Percentiles rank a stretch among this genome's conserved stretches.
Conservation (phyloP, 2,329 filamentous ascomycete species). For the Ambrosiella cleistominuta region DNA sequence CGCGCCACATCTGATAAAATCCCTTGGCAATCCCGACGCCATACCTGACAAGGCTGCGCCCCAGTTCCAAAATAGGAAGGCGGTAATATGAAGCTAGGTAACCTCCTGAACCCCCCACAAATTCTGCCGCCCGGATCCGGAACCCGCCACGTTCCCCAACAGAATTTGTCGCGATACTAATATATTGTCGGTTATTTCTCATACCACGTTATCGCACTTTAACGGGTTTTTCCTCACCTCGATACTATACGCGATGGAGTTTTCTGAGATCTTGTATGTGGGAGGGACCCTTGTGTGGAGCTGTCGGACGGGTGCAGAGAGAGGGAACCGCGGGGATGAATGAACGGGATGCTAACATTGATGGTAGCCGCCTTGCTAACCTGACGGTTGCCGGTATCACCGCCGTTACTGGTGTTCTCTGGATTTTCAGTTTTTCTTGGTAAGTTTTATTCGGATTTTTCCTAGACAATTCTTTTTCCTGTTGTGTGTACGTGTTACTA, state of each 20-base stretch:
- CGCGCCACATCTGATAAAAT: not conserved
- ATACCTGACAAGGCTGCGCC: not conserved
- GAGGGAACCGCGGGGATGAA: not conserved
- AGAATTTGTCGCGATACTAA: not conserved
- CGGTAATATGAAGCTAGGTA: not conserved
- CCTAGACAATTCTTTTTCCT: not conserved
- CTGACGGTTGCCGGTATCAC: conserved; percentile 73
- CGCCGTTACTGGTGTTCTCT: conserved; percentile 63
- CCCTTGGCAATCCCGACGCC: not conserved
- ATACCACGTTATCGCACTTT: not conserved
- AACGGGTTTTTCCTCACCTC: not conserved
- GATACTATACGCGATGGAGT: conserved; percentile 51
- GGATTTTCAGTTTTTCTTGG: conserved; percentile 47
- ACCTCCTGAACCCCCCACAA: not conserved
- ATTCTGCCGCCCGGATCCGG: too few relatives aligned
- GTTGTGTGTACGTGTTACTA: not conserved
- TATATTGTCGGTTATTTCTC: not conserved
- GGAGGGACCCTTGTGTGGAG: not conserved
- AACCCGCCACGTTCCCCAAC: not conserved
- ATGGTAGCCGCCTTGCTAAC: conserved; percentile 76
- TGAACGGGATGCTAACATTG: not conserved
- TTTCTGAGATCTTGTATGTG: conserved; percentile 79
- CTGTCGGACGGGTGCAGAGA: not conserved
- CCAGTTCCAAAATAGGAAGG: not conserved
- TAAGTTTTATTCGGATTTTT: conserved; percentile 25